Conservation (phyloP, 345 rosid genomes). For the Anacardium occidentale region DNA sequence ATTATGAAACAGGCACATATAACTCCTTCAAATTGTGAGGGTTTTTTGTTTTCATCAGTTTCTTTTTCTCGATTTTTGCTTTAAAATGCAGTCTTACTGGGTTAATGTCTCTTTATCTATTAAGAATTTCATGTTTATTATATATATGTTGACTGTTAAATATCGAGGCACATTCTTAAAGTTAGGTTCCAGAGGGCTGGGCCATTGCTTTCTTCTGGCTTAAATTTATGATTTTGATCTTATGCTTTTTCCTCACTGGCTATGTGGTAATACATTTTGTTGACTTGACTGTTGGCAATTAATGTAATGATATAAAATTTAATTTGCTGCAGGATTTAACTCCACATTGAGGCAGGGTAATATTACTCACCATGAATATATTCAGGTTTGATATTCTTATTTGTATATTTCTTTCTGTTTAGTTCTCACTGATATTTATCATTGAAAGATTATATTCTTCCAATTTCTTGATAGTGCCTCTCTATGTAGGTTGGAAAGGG, state of each 20-base stretch:
- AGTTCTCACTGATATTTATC: background rate
- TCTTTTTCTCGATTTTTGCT: background rate
- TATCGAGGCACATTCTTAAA: background rate
- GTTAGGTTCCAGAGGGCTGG: background rate
- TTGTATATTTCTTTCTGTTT: constrained; percentile 1
- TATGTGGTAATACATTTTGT: no score
- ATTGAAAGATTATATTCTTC: background rate
- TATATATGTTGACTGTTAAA: background rate
- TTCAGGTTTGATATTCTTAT: constrained; percentile 60
- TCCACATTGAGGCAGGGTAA: constrained; percentile 97
- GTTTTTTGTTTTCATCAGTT: background rate
- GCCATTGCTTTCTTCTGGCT: background rate
- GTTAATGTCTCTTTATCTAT: no score
- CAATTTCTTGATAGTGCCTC: constrained; percentile 17
- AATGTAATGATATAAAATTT: constrained; percentile 3
- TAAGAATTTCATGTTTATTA: no score
- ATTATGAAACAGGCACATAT: no score
- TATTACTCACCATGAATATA: constrained; percentile 94
- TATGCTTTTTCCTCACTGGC: no score
- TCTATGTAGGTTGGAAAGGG: constrained; percentile 93
- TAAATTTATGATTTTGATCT: background rate
- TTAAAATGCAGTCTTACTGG: background rate
- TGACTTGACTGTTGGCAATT: background rate
- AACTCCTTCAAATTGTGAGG: background rate
- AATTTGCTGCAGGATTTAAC: constrained; percentile 75